Conservation (phyloP, 371 early-diverging fungal species). For the Racocetra persica region DNA sequence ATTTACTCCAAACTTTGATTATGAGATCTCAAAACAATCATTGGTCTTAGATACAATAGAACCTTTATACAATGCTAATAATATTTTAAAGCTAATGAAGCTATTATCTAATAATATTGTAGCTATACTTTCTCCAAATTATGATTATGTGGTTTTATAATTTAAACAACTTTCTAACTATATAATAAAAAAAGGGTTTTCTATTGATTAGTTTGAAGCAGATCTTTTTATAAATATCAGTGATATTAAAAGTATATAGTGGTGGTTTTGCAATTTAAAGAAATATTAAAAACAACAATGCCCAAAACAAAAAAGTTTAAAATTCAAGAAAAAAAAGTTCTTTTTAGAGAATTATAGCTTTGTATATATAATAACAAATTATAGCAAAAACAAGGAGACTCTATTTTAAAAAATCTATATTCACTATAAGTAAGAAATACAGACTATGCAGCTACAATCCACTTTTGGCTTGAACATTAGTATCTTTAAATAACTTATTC, state of each 20-base stretch:
- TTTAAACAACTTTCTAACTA: too few species aligned
- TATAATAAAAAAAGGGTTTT: too few species aligned
- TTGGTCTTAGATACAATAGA: too few species aligned
- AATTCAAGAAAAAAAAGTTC: background rate
- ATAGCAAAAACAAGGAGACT: slow-evolving; percentile 1
- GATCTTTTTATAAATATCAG: too few species aligned
- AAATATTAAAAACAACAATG: background rate
- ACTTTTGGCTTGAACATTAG: background rate
- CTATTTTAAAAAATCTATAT: background rate
- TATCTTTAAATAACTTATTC: background rate
- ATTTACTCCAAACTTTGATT: too few species aligned
- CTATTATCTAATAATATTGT: too few species aligned
- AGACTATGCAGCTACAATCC: background rate
- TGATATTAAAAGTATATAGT: background rate
- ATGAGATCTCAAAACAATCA: too few species aligned
- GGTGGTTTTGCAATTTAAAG: background rate
- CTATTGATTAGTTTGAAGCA: too few species aligned
- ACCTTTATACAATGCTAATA: too few species aligned
- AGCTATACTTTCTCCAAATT: too few species aligned
- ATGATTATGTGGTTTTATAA: too few species aligned
- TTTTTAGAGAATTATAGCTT: background rate
- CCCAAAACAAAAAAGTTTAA: background rate
- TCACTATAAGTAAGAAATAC: background rate
- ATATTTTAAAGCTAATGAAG: too few species aligned
- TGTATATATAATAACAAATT: slow-evolving; percentile 10